Percentiles rank a stretch among this genome's conserved stretches.
phyloP scores from a whole-genome alignment of 805 yeast genomes.

The Sungouiozyma intestinalis region DNA sequence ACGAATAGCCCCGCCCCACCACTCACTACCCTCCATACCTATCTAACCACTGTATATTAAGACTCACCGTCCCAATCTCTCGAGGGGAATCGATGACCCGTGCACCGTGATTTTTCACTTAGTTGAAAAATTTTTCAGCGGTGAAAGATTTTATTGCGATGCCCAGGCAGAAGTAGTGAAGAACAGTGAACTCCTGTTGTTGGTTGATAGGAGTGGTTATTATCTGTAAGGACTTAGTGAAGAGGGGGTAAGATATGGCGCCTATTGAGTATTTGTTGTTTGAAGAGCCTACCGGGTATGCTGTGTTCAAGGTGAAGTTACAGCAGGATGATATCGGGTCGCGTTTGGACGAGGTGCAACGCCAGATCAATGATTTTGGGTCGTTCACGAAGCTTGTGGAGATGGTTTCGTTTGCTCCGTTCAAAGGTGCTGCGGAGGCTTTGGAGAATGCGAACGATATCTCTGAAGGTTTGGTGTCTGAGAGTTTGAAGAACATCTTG shows the following conservation, averaged over 20 bases:
- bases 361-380: conserved; percentile 74
- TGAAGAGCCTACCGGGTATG: conserved; percentile 98
- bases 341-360: conserved; percentile 87
- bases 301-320: conserved; percentile 83
- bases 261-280: conserved; percentile 83
- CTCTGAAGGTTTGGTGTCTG: conserved; percentile 93
- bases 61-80: too few species aligned
- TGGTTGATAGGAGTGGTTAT: background rate
- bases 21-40: too few species aligned
- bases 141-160: background rate
- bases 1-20: too few species aligned
- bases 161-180: background rate
- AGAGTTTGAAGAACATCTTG: conserved; percentile 77
- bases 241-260: conserved; percentile 35
- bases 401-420: conserved; percentile 91
- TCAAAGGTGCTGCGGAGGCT: conserved; percentile 99
- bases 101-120: background rate
- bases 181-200: background rate
- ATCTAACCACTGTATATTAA: too few species aligned
- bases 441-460: conserved; percentile 96
- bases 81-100: background rate
- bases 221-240: background rate
- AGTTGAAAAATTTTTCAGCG: background rate
- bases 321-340: conserved; percentile 94
- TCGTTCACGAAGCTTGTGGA: conserved; percentile 87